Conservation (phyloP, 108 stramenopile genomes). For the Aurantiochytrium sp. region DNA sequence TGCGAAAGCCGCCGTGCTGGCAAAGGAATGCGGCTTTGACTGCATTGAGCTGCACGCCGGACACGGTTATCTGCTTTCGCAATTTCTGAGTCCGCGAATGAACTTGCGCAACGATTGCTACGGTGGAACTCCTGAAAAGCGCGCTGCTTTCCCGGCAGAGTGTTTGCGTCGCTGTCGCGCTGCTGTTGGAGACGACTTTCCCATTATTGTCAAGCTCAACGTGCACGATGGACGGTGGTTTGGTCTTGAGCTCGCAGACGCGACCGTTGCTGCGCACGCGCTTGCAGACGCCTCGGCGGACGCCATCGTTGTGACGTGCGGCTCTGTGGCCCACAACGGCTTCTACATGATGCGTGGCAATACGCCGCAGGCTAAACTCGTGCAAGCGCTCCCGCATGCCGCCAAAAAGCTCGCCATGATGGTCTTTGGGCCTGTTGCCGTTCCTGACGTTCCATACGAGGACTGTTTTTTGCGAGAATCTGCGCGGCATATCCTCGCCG, state of each 20-base stretch:
- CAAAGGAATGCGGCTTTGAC: constrained; percentile 53
- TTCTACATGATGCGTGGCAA: constrained; percentile 6
- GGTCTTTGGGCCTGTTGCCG: constrained; percentile 5
- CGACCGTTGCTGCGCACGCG: not conserved
- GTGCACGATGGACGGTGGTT: not conserved
- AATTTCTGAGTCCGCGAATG: constrained; percentile 43
- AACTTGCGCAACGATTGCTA: constrained; percentile 51
- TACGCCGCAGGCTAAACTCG: not conserved
- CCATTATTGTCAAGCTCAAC: not conserved
- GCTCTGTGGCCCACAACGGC: not conserved
- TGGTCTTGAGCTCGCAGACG: not conserved
- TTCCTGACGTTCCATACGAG: not conserved
- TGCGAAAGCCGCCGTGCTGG: constrained; percentile 33
- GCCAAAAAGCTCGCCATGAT: not conserved
- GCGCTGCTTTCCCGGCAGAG: not conserved
- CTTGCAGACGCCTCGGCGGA: not conserved
- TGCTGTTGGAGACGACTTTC: not conserved
- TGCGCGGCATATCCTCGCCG: not conserved
- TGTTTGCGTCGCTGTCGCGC: not conserved
- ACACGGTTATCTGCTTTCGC: constrained; percentile 59
- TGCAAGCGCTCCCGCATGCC: constrained; percentile 11
- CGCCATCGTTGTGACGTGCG: not conserved
- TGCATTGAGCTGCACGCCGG: constrained; percentile 55
- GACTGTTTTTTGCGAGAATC: not conserved
- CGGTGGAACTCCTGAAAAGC: constrained; percentile 27